A percentile compares a stretch with the other conserved stretches of the same genome.
Conservation (phyloP, 441 rosid species). For the Monsonia emarginata region DNA sequence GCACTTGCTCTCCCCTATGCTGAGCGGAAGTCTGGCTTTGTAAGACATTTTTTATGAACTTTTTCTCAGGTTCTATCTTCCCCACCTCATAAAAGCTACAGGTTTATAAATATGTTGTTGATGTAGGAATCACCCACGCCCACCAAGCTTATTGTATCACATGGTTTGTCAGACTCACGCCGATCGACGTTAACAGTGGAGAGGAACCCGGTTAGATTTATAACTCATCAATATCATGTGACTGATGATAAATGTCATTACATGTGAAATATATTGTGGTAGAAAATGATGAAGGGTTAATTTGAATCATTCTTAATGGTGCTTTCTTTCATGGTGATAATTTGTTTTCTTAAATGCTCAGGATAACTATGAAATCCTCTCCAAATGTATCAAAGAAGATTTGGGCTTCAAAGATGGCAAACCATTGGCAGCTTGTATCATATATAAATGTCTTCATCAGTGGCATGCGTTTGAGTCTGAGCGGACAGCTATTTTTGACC, state of each 20-base stretch:
- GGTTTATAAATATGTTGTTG: constrained; percentile 7
- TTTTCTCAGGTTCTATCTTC: not conserved
- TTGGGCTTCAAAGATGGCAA: constrained; percentile 70
- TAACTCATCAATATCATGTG: constrained; percentile 4
- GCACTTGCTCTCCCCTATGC: constrained; percentile 38
- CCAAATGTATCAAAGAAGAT: constrained; percentile 74
- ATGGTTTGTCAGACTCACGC: constrained; percentile 68
- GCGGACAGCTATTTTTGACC: constrained; percentile 78
- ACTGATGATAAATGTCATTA: not conserved
- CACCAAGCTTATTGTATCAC: constrained; percentile 59
- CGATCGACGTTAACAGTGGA: constrained; percentile 73
- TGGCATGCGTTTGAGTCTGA: constrained; percentile 98
- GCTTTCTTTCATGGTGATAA: not conserved
- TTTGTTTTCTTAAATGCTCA: constrained; percentile 25
- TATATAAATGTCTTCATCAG: constrained; percentile 80
- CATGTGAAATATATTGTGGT: no score
- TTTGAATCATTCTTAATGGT: not conserved
- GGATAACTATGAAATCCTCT: constrained; percentile 85
- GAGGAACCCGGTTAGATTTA: constrained; percentile 52
- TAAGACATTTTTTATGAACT: constrained; percentile 31
- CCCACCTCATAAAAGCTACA: not conserved
- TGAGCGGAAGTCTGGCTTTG: constrained; percentile 58
- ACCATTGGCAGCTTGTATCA: constrained; percentile 84
- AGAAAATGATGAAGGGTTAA: not conserved
- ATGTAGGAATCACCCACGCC: constrained; percentile 90